Percentiles rank a stretch among this genome's conserved stretches.
Conservation (phyloP, 345 rosid genomes). For the Psidium guajava region DNA sequence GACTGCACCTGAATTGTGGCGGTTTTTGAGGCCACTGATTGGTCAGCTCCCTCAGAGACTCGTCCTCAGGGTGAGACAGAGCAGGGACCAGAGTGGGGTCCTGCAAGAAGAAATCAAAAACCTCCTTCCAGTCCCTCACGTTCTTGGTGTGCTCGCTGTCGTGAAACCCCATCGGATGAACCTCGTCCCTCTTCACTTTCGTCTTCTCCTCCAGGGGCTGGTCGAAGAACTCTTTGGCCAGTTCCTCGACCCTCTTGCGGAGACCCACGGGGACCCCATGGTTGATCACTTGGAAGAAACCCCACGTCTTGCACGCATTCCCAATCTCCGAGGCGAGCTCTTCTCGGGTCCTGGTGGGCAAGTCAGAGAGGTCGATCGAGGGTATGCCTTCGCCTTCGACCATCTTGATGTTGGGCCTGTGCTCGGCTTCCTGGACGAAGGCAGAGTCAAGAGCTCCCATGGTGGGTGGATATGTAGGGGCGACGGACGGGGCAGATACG, state of each 20-base stretch:
- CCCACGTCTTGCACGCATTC: conserved; percentile 71
- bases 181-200: conserved; percentile 57
- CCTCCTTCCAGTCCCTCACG: conserved; percentile 90
- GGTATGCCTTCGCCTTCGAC: conserved; percentile 40
- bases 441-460: conserved; percentile 45
- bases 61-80: conserved; percentile 33
- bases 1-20: conserved; percentile 40
- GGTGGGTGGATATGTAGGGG: neutral
- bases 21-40: conserved; percentile 78
- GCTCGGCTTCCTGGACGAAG: conserved; percentile 45
- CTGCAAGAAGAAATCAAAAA: conserved; percentile 50
- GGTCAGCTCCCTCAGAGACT: conserved; percentile 26
- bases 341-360: conserved; percentile 3
- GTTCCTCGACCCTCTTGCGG: conserved; percentile 19
- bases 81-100: conserved; percentile 61
- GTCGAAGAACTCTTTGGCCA: conserved; percentile 41
- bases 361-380: conserved; percentile 43
- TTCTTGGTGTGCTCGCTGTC: conserved; percentile 85
- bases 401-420: conserved; percentile 22
- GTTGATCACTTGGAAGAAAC: conserved; percentile 77
- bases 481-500: neutral
- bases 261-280: conserved; percentile 56
- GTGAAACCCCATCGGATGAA: conserved; percentile 58
- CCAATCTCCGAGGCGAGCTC: conserved; percentile 31
- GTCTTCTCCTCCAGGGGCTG: conserved; percentile 43